Conservation (phyloP, 176 grass and related monocot genomes). For the Leersia perrieri region DNA sequence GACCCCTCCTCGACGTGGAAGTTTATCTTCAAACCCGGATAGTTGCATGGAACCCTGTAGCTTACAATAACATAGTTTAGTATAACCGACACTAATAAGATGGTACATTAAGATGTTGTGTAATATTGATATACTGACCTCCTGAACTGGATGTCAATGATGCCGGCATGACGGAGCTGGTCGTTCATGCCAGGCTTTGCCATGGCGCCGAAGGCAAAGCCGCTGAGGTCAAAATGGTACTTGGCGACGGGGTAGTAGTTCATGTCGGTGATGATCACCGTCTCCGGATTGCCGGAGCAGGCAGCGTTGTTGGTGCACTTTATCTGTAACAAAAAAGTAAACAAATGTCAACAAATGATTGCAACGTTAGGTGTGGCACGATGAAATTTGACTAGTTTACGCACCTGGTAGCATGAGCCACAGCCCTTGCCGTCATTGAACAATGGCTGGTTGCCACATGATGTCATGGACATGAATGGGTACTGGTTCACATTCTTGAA, state of each 20-base stretch:
- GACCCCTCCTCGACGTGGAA: constrained; percentile 81
- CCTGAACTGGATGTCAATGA: constrained; percentile 55
- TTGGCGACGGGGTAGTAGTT: constrained; percentile 50
- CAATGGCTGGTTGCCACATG: constrained; percentile 50
- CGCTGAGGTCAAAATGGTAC: constrained; percentile 68
- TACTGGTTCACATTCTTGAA: constrained; percentile 47
- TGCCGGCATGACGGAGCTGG: constrained; percentile 58
- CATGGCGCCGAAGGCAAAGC: constrained; percentile 61
- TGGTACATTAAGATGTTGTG: too few species aligned
- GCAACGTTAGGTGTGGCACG: too few species aligned
- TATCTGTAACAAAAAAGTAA: constrained; percentile 24
- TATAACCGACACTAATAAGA: too few species aligned
- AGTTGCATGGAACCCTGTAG: constrained; percentile 55
- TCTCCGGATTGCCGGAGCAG: constrained; percentile 63
- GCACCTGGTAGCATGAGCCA: constrained; percentile 54
- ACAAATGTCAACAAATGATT: background rate
- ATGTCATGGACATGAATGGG: constrained; percentile 57
- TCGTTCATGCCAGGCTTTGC: constrained; percentile 39
- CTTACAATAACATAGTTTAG: background rate
- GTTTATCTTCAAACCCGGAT: constrained; percentile 30
- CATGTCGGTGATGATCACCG: constrained; percentile 64
- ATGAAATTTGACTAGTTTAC: too few species aligned
- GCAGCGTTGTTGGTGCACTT: constrained; percentile 26
- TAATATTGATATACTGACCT: constrained; percentile 35
- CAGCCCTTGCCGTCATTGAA: constrained; percentile 59